Base-by-base conservation (phyloP, 768 basidiomycete genomes). In the Tylopilus rubrobrunneus region DNA sequence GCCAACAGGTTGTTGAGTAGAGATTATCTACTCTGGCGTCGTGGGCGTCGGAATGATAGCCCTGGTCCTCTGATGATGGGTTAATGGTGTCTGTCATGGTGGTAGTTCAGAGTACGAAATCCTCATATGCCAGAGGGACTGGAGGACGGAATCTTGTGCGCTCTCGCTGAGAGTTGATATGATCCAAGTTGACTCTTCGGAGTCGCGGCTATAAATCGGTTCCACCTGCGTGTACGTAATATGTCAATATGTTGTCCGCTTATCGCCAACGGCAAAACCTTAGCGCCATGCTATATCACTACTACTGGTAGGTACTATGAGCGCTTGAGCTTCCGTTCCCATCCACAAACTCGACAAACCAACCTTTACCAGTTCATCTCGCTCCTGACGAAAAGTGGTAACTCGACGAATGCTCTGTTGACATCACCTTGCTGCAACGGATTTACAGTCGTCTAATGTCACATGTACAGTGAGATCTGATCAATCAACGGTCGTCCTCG, bases 401-500 rank as follows among this genome's bases (percentile, higher is more conserved):
- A 14, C 21, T 42, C 41, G 19, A 42, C 21, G 11, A 8, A 14
- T 12, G 4, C 15, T 25, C 4, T 42, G 23, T 42, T 7, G 41
- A 42, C 4, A 25, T 42, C 41, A 39, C 5, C 23, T 42, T 23
- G 41, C 7, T 25, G 41, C 14, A 12, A 39, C n/a, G 39, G 15
- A 17, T 39, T n/a, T 19, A 42, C 11, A 25, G 41, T 42, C 41
- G 23, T 42, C 21, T 37, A 31, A 7, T 11, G 10, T 31, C 31
- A 31, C 36, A 17, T 19, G 37, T 40, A 12, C 17, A 21, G 40
- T 11, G 4, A 19, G 19, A 6, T 8, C 27, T 10, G 36, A 52
- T 51, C 34, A 39, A 14, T 21, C 34, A 39, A 14, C n/a, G 40
- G 10, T 58, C 56, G 27, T 57, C 56, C 19, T 62, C 59, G 8